Evolutionary conservation across 2,329 filamentous ascomycete species (phyloP).

Genomic region (Colletotrichum sp.): DNA sequence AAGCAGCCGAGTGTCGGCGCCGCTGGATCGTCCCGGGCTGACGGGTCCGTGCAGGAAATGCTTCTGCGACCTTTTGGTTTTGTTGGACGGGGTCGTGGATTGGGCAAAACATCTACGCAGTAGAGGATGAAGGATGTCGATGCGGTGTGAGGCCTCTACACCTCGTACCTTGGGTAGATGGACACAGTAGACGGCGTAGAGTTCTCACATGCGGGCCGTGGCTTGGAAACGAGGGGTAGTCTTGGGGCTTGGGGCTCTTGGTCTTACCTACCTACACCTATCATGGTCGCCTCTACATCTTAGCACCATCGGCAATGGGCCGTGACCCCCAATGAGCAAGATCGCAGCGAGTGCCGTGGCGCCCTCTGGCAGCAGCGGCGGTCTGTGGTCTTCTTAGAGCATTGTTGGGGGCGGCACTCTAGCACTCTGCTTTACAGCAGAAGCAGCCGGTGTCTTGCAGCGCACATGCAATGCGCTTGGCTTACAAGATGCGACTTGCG

Average conservation of each 20-base stretch:
- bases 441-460: neutral
- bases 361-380: constrained; percentile 10
- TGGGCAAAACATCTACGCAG: neutral
- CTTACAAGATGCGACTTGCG: neutral
- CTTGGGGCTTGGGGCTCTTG: neutral
- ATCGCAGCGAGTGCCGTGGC: neutral
- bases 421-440: neutral
- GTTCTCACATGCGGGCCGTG: neutral
- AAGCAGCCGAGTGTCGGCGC: neutral
- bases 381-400: constrained; percentile 8
- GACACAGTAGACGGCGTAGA: neutral
- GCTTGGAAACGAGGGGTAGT: neutral
- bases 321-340: neutral
- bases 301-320: constrained; percentile 1
- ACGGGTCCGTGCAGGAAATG: neutral
- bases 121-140: neutral
- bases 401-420: constrained; percentile 1
- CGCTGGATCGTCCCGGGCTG: constrained; percentile 1
- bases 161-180: neutral
- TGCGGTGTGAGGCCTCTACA: neutral
- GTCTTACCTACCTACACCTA: neutral
- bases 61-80: neutral
- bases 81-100: neutral
- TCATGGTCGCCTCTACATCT: neutral
- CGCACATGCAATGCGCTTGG: neutral